Conservation (phyloP, 2,329 filamentous ascomycete species). For the Parastagonospora avenae region DNA sequence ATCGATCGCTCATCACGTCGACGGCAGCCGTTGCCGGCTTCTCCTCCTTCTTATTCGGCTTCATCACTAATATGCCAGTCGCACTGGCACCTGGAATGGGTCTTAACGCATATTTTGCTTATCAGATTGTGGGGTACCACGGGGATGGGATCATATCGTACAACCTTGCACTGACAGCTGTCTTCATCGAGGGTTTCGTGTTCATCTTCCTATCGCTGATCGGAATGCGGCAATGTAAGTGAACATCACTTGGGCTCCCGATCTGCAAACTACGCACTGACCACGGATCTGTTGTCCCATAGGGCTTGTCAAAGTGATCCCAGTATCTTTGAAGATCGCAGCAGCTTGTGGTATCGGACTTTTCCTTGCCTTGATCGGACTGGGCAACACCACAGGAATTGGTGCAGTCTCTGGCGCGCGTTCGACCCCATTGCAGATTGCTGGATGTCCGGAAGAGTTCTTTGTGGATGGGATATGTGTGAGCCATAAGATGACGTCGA, state of each 20-base stretch:
- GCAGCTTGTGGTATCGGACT: conserved; percentile 85
- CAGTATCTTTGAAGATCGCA: conserved; percentile 82
- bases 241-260: too few relatives aligned
- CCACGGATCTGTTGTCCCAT: neutral
- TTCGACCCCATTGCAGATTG: conserved; percentile 72
- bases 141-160: conserved; percentile 76
- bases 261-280: neutral
- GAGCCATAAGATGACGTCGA: conserved; percentile 77
- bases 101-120: conserved; percentile 86
- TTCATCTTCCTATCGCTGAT: conserved; percentile 80
- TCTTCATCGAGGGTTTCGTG: conserved; percentile 86
- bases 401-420: conserved; percentile 71
- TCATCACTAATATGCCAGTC: conserved; percentile 73
- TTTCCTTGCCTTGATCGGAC: conserved; percentile 75
- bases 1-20: conserved; percentile 80
- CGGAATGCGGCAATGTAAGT: conserved; percentile 75
- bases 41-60: conserved; percentile 77
- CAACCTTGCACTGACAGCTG: conserved; percentile 77
- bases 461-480: conserved; percentile 63
- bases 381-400: conserved; percentile 81
- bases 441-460: conserved; percentile 70
- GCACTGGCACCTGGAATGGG: conserved; percentile 49
- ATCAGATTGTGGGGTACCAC: conserved; percentile 77
- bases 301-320: conserved; percentile 73
- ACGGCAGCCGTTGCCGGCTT: conserved; percentile 82